Evolutionary conservation across 1,284 basidiomycete species (phyloP), one percentile per base, ranked within the genome.

Genomic region (Apiotrichum laibachii): DNA sequence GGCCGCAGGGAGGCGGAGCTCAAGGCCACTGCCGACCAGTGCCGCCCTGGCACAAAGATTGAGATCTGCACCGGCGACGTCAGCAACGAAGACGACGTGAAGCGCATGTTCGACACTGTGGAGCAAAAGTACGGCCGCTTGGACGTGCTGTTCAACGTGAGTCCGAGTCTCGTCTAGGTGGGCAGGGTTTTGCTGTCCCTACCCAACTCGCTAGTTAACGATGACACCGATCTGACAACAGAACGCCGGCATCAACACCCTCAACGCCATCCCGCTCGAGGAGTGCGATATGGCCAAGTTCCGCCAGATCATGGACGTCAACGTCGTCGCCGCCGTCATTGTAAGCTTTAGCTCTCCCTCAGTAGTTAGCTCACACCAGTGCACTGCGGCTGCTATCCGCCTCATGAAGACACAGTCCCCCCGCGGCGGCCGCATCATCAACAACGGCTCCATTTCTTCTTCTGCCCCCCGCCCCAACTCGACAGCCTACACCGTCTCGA

Each of bases 371-470:
- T 57, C 2, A 43, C 42, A 6, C 21, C 16, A 57, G 68, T 90
- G 87, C 72, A 87, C 88, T 0, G 82, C 85, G 15, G 85, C 88
- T 62, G 89, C 89, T 7, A 81, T 90, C 68, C 82, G 77, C 60
- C 73, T 85, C 10, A 91, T 90, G 83, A 90, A 88, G 71, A 68
- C 74, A 0, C 88, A 91, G 72, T 37, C 44, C 5, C 88, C 89
- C 2, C 81, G 80, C 59, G 90, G 89, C 65, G 89, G 89, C 79
- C 82, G 88, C 15, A 88, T 92, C 67, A 87, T 91, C 77, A 91
- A 91, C 78, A 90, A 91, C 64, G 88, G 88, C 5, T 88, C 86
- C 42, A 83, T 92, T 56, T 85, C 87, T 1, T 87, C 88, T 0
- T 83, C 87, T 61, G 81, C 85, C 1, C 89, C 90, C 4, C 82